These are phyloP conservation scores for Globisporangium cederbergense DNA, from an alignment of 352 stramenopile species.

Conservation along the genomic window DNA sequence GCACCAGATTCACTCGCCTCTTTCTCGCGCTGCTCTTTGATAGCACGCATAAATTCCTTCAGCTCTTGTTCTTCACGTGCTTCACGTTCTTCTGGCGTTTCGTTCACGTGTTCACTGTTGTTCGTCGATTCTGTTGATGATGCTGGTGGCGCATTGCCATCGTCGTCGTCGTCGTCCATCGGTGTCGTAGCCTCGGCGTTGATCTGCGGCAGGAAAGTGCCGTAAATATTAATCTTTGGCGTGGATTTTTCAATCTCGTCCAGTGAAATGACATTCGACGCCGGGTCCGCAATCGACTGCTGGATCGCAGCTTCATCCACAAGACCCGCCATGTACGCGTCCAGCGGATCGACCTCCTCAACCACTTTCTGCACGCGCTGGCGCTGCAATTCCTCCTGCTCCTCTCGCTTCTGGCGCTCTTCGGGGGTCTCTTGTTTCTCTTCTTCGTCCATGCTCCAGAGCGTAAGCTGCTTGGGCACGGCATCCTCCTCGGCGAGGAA, in stretches of 20 bases:
- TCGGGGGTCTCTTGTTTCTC: slow-evolving; percentile 57
- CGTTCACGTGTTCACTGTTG: slow-evolving; percentile 24
- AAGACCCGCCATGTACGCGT: slow-evolving; percentile 86
- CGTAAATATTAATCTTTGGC: slow-evolving; percentile 83
- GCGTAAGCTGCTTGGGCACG: slow-evolving; percentile 53
- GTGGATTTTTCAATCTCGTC: slow-evolving; percentile 71
- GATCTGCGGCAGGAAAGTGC: slow-evolving; percentile 66
- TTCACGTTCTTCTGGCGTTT: slow-evolving; percentile 68
- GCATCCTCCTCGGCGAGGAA: slow-evolving; percentile 73
- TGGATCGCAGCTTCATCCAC: slow-evolving; percentile 77
- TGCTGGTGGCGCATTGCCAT: background rate
- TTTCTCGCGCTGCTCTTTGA: slow-evolving; percentile 68
- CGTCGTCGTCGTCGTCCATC: slow-evolving; percentile 9
- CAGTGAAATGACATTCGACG: slow-evolving; percentile 81
- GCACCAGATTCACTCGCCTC: slow-evolving; percentile 25
- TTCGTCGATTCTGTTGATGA: background rate
- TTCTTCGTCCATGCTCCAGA: slow-evolving; percentile 66
- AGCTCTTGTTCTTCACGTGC: slow-evolving; percentile 77
- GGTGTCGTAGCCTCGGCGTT: slow-evolving; percentile 18
- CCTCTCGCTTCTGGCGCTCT: slow-evolving; percentile 43
- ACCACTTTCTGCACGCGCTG: slow-evolving; percentile 70
- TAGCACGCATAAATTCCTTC: slow-evolving; percentile 81
- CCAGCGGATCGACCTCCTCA: slow-evolving; percentile 77
- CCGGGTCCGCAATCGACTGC: slow-evolving; percentile 60
- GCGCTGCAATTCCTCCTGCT: slow-evolving; percentile 42